Conservation (phyloP, 2,329 filamentous ascomycete genomes). For the Coniochaeta pulveracea region DNA sequence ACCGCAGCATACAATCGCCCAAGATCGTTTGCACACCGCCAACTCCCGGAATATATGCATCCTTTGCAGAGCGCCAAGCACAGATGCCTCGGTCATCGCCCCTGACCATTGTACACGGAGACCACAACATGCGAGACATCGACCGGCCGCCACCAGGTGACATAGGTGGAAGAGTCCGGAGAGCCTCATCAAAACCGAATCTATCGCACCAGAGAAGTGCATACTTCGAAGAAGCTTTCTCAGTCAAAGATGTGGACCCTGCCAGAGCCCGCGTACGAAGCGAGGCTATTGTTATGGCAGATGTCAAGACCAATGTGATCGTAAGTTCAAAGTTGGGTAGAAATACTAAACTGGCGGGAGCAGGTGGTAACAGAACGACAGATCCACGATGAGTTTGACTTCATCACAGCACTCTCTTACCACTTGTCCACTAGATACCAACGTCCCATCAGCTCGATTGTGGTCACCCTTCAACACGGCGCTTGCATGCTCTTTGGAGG, state of each 20-base stretch:
- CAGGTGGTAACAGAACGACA: conserved; percentile 20
- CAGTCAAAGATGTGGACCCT: conserved; percentile 18
- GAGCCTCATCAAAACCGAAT: conserved; percentile 17
- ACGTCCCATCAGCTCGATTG: conserved; percentile 60
- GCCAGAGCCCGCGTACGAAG: conserved; percentile 34
- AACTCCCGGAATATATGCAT: conserved; percentile 9
- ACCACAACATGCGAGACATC: conserved; percentile 25
- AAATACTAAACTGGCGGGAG: not conserved
- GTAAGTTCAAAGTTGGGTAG: conserved; percentile 27
- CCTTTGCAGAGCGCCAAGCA: conserved; percentile 21
- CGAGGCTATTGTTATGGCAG: conserved; percentile 49
- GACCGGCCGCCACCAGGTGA: conserved; percentile 28
- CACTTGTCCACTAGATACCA: conserved; percentile 66
- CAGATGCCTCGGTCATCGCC: conserved; percentile 12
- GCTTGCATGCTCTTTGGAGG: conserved; percentile 65
- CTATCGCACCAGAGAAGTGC: conserved; percentile 25
- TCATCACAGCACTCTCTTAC: conserved; percentile 63
- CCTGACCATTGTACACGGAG: conserved; percentile 22
- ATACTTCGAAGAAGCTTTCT: conserved; percentile 35
- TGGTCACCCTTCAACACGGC: conserved; percentile 66
- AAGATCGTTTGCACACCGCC: too few relatives aligned
- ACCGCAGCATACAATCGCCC: too few relatives aligned
- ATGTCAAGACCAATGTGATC: conserved; percentile 53
- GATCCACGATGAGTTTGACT: conserved; percentile 64
- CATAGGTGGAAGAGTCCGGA: conserved; percentile 15